These are phyloP conservation scores for Knoxdaviesia proteae DNA, from an alignment of 2,329 filamentous ascomycete genomes.

Conservation along the genomic window DNA sequence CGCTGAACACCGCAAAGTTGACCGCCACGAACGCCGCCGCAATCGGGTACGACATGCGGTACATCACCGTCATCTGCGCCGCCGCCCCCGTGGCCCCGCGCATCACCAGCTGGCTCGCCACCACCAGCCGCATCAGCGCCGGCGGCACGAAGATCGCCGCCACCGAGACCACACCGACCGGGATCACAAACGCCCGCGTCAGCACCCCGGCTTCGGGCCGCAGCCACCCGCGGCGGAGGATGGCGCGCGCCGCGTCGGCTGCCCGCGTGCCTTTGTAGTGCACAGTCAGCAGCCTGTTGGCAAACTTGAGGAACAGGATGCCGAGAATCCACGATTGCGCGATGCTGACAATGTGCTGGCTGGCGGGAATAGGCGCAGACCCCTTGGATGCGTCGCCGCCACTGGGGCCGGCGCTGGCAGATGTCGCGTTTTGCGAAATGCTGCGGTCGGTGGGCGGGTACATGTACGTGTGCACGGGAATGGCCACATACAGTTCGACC, in stretches of 20 bases:
- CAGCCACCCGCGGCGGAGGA: constrained; percentile 55
- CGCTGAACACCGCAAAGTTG: constrained; percentile 21
- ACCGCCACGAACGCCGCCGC: constrained; percentile 26
- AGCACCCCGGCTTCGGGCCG: constrained; percentile 60
- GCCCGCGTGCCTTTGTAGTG: constrained; percentile 49
- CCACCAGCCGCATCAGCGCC: constrained; percentile 6
- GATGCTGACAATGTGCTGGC: constrained; percentile 54
- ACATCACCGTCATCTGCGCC: constrained; percentile 17
- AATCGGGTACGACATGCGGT: constrained; percentile 50
- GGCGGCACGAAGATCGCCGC: constrained; percentile 46
- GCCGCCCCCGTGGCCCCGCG: constrained; percentile 8
- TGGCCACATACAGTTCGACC: constrained; percentile 71
- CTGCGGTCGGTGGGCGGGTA: constrained; percentile 14
- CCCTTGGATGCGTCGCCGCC: constrained; percentile 8
- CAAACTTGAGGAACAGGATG: constrained; percentile 58
- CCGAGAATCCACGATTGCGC: constrained; percentile 91
- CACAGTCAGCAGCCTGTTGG: constrained; percentile 31
- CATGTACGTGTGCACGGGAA: constrained; percentile 70
- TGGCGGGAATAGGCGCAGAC: constrained; percentile 7
- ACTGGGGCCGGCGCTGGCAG: not conserved
- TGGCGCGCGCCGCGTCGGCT: constrained; percentile 51
- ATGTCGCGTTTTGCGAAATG: no score
- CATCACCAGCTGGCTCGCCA: constrained; percentile 2
- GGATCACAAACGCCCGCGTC: constrained; percentile 73
- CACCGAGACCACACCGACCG: constrained; percentile 39